Evolutionary conservation across 345 rosid genomes (phyloP).

Genomic region (Moringa oleifera): DNA sequence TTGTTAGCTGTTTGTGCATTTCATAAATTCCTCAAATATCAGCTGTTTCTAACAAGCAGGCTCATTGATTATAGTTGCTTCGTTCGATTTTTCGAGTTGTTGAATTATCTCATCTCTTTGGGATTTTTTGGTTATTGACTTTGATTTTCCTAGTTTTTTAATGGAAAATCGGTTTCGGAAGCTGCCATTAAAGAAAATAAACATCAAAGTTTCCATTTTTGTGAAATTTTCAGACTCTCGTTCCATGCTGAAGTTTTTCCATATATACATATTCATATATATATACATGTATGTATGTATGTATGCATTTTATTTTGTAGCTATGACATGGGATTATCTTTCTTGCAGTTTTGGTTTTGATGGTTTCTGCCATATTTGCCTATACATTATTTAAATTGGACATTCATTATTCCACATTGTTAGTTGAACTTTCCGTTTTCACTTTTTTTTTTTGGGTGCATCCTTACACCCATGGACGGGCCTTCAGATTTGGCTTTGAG

Average conservation of each 20-base stretch:
- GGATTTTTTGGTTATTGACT: background rate
- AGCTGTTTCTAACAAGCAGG: background rate
- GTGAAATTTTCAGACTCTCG: background rate
- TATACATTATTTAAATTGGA: no score
- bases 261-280: no score
- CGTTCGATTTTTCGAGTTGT: background rate
- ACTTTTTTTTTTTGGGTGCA: no score
- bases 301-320: no score
- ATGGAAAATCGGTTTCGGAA: background rate
- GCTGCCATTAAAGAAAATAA: no score
- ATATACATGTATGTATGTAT: no score
- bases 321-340: background rate
- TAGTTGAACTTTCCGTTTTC: background rate
- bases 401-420: background rate
- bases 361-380: background rate
- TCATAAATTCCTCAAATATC: background rate
- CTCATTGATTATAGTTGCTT: background rate
- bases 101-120: background rate
- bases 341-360: no score
- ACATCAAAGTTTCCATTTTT: no score
- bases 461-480: no score
- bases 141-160: no score
- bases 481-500: no score
- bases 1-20: no score
- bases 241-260: background rate